phyloP scores from a whole-genome alignment of 306 rosid species.

The Fragaria iinumae region DNA sequence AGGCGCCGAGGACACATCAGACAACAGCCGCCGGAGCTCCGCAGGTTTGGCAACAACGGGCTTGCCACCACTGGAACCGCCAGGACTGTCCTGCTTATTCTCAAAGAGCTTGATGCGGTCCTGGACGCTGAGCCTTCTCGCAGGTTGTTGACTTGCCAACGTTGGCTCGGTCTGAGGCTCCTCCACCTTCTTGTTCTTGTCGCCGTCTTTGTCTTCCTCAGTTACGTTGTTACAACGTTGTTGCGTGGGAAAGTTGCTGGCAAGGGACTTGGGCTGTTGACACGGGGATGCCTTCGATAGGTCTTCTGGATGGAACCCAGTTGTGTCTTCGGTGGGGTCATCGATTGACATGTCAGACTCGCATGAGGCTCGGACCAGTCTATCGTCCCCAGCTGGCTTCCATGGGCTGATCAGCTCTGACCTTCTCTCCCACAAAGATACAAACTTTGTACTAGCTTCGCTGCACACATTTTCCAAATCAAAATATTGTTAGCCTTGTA shows the following conservation, averaged over 20 bases:
- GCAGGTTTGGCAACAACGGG: conserved; percentile 59
- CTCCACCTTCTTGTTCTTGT: conserved; percentile 27
- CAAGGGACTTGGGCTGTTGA: conserved; percentile 47
- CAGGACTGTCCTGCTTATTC: conserved; percentile 74
- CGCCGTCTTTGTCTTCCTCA: conserved; percentile 46
- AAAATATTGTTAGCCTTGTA: neutral
- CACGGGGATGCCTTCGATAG: conserved; percentile 41
- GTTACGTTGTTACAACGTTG: conserved; percentile 19
- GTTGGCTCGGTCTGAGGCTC: conserved; percentile 26
- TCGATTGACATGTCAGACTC: conserved; percentile 98
- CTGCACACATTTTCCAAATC: conserved; percentile 39
- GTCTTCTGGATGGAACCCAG: conserved; percentile 30
- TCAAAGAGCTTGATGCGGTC: conserved; percentile 95
- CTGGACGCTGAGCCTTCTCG: conserved; percentile 90
- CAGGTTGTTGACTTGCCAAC: conserved; percentile 40
- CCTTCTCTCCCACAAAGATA: conserved; percentile 62
- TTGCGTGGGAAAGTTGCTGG: conserved; percentile 32
- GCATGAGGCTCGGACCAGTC: conserved; percentile 63
- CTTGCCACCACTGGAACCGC: conserved; percentile 40
- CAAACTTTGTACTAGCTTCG: conserved; percentile 69
- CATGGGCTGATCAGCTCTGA: conserved; percentile 59
- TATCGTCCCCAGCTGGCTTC: conserved; percentile 51
- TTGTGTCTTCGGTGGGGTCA: conserved; percentile 55
- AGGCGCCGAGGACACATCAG: conserved; percentile 54
- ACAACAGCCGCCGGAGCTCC: conserved; percentile 75